These are phyloP conservation scores for Xylaria sp. DNA, from an alignment of 2,329 filamentous ascomycete genomes.

Conservation along the genomic window DNA sequence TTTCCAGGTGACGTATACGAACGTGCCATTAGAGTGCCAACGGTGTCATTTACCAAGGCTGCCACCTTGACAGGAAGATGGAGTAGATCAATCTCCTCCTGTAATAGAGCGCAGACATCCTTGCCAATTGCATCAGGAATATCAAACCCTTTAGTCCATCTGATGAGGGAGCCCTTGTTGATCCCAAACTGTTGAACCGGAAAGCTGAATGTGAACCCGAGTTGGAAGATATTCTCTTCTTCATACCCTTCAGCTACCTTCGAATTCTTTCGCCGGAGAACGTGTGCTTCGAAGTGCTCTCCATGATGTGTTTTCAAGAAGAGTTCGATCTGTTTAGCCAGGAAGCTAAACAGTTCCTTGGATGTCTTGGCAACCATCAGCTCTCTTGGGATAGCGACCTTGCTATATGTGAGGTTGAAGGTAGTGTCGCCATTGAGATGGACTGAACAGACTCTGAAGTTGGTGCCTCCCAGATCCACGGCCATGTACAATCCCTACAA, in stretches of 20 bases:
- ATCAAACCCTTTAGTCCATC: constrained; percentile 99
- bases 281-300: constrained; percentile 81
- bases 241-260: constrained; percentile 68
- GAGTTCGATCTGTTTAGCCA: constrained; percentile 89
- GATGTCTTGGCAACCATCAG: constrained; percentile 91
- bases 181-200: constrained; percentile 94
- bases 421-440: constrained; percentile 93
- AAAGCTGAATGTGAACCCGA: constrained; percentile 99
- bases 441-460: constrained; percentile 97
- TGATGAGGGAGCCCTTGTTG: constrained; percentile 92
- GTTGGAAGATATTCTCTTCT: constrained; percentile 84
- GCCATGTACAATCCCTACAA: constrained; percentile 91
- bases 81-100: constrained; percentile 87
- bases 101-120: constrained; percentile 91
- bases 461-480: constrained; percentile 97
- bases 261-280: constrained; percentile 70
- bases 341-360: constrained; percentile 88
- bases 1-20: constrained; percentile 93
- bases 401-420: constrained; percentile 92
- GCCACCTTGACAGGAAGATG: constrained; percentile 92
- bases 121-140: constrained; percentile 94
- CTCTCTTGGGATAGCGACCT: constrained; percentile 87
- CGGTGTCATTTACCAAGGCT: constrained; percentile 96
- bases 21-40: constrained; percentile 96
- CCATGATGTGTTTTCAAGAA: constrained; percentile 90